Percentiles rank a stretch among this genome's conserved stretches.
These are phyloP conservation scores for Citrus inodora DNA, from an alignment of 345 rosid genomes.

Conservation along the genomic window DNA sequence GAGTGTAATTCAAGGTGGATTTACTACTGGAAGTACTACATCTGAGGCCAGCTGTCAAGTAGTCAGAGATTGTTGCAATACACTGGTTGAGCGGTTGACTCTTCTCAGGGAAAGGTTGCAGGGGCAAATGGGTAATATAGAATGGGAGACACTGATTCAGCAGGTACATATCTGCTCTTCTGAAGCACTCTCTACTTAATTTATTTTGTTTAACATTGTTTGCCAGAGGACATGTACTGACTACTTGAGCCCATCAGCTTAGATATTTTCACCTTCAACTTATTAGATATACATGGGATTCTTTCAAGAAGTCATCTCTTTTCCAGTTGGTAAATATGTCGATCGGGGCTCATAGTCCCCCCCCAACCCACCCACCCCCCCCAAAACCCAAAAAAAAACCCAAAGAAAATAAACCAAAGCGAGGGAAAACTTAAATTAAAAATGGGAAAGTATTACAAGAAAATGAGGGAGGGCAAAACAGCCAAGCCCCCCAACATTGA, in stretches of 20 bases:
- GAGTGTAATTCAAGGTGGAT: constrained; percentile 75
- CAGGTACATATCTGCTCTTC: constrained; percentile 44
- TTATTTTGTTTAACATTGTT: no score
- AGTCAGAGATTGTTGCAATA: constrained; percentile 60
- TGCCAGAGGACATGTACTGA: no score
- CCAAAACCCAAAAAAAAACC: no score
- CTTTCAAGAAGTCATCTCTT: background rate
- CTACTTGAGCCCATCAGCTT: background rate
- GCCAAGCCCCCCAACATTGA: no score
- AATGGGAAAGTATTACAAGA: no score
- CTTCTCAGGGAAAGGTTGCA: constrained; percentile 46
- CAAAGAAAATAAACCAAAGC: no score
- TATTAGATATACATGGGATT: background rate
- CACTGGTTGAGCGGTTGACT: constrained; percentile 60
- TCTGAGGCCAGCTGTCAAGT: constrained; percentile 90
- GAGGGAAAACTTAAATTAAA: no score
- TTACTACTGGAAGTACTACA: constrained; percentile 74
- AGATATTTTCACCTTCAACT: background rate
- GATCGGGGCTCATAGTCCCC: no score
- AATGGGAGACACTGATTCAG: constrained; percentile 60
- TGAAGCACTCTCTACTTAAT: background rate
- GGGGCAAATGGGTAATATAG: constrained; percentile 46
- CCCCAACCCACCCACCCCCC: no score
- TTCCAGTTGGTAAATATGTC: background rate
- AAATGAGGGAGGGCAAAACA: no score